phyloP scores from a whole-genome alignment of 352 stramenopile species.

The Peronospora farinosa region DNA sequence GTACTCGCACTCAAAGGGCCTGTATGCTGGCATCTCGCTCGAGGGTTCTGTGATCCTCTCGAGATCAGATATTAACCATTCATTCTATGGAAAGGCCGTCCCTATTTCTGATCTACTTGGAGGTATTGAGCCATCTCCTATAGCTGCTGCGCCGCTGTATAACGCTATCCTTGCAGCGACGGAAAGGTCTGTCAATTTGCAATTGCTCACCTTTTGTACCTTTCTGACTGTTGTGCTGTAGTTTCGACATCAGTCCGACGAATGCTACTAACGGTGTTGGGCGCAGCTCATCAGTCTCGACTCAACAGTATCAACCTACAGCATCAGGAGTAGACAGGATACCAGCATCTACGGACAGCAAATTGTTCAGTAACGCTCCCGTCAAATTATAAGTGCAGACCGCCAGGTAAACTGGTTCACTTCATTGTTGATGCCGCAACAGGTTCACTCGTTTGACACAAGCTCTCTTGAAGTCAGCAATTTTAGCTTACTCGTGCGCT shows the following conservation, averaged over 20 bases:
- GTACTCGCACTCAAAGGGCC: slow-evolving; percentile 87
- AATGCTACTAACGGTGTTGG: slow-evolving; percentile 54
- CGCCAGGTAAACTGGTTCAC: background rate
- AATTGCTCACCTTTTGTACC: background rate
- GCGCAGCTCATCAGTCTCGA: slow-evolving; percentile 16
- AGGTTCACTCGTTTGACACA: slow-evolving; percentile 3
- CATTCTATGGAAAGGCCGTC: slow-evolving; percentile 88
- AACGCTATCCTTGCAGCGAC: slow-evolving; percentile 66
- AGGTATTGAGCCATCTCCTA: slow-evolving; percentile 68
- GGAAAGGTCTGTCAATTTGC: slow-evolving; percentile 40
- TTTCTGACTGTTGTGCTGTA: slow-evolving; percentile 5
- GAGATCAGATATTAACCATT: slow-evolving; percentile 85
- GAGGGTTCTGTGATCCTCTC: slow-evolving; percentile 88
- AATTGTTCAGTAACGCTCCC: slow-evolving; percentile 34
- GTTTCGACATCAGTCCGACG: slow-evolving; percentile 33
- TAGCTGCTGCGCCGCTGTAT: slow-evolving; percentile 81
- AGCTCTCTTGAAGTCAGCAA: slow-evolving; percentile 11
- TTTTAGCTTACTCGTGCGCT: slow-evolving; percentile 31
- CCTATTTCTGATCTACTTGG: slow-evolving; percentile 62
- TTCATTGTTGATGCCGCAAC: slow-evolving; percentile 2
- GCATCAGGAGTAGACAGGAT: background rate
- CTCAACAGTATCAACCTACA: background rate
- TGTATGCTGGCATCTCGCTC: slow-evolving; percentile 86
- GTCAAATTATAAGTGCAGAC: slow-evolving; percentile 35
- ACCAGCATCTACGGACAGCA: slow-evolving; percentile 15